phyloP scores from a whole-genome alignment of 257 asterid species.

The Leptodermis oblonga region DNA sequence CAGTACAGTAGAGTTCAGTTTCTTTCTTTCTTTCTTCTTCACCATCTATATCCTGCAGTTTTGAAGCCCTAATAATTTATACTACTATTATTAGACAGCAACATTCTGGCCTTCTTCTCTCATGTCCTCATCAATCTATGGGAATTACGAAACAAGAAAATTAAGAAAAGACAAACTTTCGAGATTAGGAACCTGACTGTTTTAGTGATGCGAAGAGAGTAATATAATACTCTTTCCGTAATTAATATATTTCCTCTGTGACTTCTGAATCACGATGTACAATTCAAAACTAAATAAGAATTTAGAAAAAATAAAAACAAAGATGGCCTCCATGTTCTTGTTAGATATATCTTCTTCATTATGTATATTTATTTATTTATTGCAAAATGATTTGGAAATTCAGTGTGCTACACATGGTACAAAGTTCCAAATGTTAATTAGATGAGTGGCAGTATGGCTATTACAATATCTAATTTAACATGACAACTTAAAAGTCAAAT shows the following conservation, averaged over 20 bases:
- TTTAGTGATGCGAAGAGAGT: no score
- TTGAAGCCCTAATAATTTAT: slow-evolving; percentile 13
- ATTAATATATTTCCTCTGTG: no score
- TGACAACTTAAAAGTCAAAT: background rate
- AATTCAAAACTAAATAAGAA: no score
- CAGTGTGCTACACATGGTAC: background rate
- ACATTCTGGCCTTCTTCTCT: slow-evolving; percentile 5
- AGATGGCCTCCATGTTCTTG: no score
- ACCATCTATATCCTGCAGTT: background rate
- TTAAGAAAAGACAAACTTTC: no score
- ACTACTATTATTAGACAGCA: slow-evolving; percentile 17
- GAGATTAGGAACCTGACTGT: no score
- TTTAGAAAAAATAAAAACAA: no score
- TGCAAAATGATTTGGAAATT: background rate
- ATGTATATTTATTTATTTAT: no score
- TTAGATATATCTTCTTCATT: no score
- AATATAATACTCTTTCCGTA: no score
- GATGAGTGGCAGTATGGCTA: slow-evolving; percentile 10
- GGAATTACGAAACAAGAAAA: no score
- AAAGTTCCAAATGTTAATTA: background rate
- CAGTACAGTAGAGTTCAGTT: background rate
- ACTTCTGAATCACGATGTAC: no score
- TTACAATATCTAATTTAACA: slow-evolving; percentile 6
- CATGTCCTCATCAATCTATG: background rate
- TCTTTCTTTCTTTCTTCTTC: slow-evolving; percentile 10